Conservation (phyloP, 2,329 filamentous ascomycete genomes). For the Xylaria sp. region DNA sequence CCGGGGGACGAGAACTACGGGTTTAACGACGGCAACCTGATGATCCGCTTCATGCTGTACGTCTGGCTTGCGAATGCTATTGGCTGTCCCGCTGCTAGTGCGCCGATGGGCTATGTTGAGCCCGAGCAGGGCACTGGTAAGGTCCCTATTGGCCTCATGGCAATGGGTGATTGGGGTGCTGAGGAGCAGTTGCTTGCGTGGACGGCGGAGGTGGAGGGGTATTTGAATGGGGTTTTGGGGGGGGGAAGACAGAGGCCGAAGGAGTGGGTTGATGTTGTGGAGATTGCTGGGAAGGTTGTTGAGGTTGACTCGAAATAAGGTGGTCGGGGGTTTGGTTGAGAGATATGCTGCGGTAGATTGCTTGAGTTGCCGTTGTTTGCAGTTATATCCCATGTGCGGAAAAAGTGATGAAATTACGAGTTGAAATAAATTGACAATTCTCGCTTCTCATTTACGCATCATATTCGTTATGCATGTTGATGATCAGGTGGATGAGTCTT, state of each 20-base stretch:
- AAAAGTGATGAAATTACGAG: too few relatives aligned
- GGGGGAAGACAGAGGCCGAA: conserved; percentile 47
- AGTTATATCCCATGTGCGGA: too few relatives aligned
- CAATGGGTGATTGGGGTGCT: conserved; percentile 60
- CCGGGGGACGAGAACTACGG: conserved; percentile 62
- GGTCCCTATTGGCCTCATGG: conserved; percentile 57
- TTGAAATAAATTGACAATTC: too few relatives aligned
- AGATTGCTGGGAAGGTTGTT: conserved; percentile 27
- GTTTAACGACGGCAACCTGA: conserved; percentile 65
- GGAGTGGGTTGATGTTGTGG: conserved; percentile 56
- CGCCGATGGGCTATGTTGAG: conserved; percentile 68
- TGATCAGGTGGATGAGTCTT: too few relatives aligned
- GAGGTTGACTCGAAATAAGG: conserved; percentile 1
- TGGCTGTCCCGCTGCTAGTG: conserved; percentile 69
- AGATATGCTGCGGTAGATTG: too few relatives aligned
- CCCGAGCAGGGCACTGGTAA: conserved; percentile 52
- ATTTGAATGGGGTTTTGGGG: conserved; percentile 44
- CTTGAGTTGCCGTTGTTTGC: too few relatives aligned
- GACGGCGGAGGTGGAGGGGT: conserved; percentile 53
- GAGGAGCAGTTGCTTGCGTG: conserved; percentile 60
- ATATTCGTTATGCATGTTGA: too few relatives aligned
- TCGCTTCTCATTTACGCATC: too few relatives aligned
- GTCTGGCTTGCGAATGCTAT: conserved; percentile 79
- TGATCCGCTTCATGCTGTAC: conserved; percentile 77
- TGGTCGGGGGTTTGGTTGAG: not conserved